Evolutionary conservation across 2,329 filamentous ascomycete species (phyloP).

Genomic region (Uncinocarpus reesii): DNA sequence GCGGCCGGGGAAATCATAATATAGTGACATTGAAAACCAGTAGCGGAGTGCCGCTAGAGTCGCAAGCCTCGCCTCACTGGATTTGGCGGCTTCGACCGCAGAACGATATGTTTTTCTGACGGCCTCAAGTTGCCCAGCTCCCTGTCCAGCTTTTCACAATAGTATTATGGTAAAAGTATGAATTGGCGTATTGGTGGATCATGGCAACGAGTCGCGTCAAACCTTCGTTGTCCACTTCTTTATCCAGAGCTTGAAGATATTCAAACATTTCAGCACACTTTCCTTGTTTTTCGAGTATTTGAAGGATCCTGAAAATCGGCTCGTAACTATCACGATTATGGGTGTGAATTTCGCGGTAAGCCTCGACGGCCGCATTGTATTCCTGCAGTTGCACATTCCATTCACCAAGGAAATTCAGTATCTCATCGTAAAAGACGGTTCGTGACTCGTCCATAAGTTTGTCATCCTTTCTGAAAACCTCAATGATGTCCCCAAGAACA

Average conservation of each 20-base stretch:
- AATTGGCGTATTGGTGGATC: conserved; percentile 12
- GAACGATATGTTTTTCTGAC: conserved; percentile 11
- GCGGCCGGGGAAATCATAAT: conserved; percentile 8
- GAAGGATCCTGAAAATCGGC: conserved; percentile 11
- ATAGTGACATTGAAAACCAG: conserved; percentile 11
- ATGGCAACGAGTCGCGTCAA: conserved; percentile 13
- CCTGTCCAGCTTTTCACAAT: conserved; percentile 10
- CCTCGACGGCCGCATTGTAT: conserved; percentile 11
- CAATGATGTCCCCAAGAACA: conserved; percentile 11
- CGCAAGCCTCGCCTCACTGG: neutral
- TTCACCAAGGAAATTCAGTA: conserved; percentile 8
- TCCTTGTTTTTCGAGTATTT: conserved; percentile 9
- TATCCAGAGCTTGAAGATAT: conserved; percentile 16
- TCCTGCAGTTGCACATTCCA: conserved; percentile 12
- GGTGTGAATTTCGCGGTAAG: conserved; percentile 13
- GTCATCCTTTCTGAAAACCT: conserved; percentile 13
- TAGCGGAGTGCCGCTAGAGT: conserved; percentile 9
- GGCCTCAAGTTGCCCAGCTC: conserved; percentile 5
- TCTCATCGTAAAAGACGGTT: conserved; percentile 12
- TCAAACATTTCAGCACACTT: conserved; percentile 16
- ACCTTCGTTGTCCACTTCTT: conserved; percentile 10
- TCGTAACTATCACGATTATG: conserved; percentile 15
- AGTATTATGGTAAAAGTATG: conserved; percentile 7
- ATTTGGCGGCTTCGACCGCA: conserved; percentile 13
- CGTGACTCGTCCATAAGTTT: conserved; percentile 9